Evolutionary conservation across 208 protist species (phyloP), one percentile per base, ranked within the genome.

Genomic region (Crithidia brevicula): DNA sequence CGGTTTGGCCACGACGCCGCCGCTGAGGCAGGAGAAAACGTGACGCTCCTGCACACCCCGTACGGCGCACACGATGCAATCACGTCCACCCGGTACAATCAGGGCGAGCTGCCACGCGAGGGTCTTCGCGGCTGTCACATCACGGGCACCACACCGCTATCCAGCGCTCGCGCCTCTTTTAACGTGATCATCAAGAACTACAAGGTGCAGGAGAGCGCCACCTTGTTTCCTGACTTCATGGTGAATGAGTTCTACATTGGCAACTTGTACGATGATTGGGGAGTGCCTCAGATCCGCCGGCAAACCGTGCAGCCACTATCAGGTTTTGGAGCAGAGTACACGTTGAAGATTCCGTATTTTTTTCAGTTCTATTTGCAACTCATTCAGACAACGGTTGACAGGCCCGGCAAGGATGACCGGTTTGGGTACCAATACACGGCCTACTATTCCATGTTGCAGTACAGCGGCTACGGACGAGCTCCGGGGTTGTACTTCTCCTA

Each of bases 301-400:
- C 36, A 34, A 9, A 73, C 67, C 15, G 33, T 73, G 28, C 47
- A 73, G 58, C 58, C 67, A 4, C 38, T 73, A 45, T 49, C 67
- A 1, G 50, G 40, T 23, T 51, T 73, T 36, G 23, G 30, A 13
- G 18, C 15, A 8, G 16, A 40, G 16, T 38, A 31, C 49, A 15
- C 18, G 7, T 7, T 62, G 40, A 16, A 7, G 4, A 2, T 27
- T 0, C 60, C 59, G 7, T 67, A 77, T 50, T 67, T 79, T 40
- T 67, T 47, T 25, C 66, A 79, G 38, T 79, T 76, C 36, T 83
- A 72, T 42, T 47, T 77, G 3, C 66, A 79, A 45, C 50, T 74
- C 36, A 65, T 83, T 34, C 66, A 68, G 13, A 77, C 76, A 6
- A 70, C 70, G 27, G 64, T 82, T 20, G 52, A 72, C 25, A 43